Evolutionary conservation across 2,329 filamentous ascomycete genomes (phyloP).

Genomic region (Fusarium abutilonis): DNA sequence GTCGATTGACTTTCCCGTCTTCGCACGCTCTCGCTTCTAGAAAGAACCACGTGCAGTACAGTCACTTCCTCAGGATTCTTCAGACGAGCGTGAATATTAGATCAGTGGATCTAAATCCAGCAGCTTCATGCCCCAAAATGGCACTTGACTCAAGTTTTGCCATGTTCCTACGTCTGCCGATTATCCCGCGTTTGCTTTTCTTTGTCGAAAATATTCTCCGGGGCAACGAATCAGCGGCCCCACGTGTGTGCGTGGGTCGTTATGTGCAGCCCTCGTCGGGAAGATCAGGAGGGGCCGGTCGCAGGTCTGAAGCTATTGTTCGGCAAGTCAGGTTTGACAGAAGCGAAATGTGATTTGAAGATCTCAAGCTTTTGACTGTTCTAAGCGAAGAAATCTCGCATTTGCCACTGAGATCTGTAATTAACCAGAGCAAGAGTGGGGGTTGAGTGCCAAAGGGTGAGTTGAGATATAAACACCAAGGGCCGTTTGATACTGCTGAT

Average conservation of each 20-base stretch:
- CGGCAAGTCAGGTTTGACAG: slow-evolving; percentile 32
- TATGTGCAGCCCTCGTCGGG: slow-evolving; percentile 19
- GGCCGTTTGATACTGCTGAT: not conserved
- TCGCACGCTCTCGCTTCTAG: not conserved
- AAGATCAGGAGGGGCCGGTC: slow-evolving; percentile 16
- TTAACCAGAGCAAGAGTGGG: slow-evolving; percentile 16
- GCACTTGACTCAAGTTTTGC: not conserved
- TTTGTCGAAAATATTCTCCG: slow-evolving; percentile 18
- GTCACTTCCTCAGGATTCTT: slow-evolving; percentile 1
- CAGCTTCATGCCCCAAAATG: not conserved
- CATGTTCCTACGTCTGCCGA: slow-evolving; percentile 2
- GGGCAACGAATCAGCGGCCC: slow-evolving; percentile 45
- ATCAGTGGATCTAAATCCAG: slow-evolving; percentile 12
- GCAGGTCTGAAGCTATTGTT: slow-evolving; percentile 21
- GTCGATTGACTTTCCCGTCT: slow-evolving; percentile 7
- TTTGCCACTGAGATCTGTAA: slow-evolving; percentile 24
- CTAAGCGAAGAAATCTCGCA: slow-evolving; percentile 16
- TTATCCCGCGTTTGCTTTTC: slow-evolving; percentile 13
- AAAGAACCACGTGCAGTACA: slow-evolving; percentile 29
- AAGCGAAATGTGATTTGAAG: slow-evolving; percentile 31
- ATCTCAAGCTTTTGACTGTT: slow-evolving; percentile 14
- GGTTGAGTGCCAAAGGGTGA: not conserved
- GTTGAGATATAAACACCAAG: slow-evolving; percentile 39
- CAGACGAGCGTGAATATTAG: slow-evolving; percentile 1
- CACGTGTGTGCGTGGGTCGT: slow-evolving; percentile 41